phyloP scores from a whole-genome alignment of 306 rosid genomes.

The Pterocarpus santalinus region DNA sequence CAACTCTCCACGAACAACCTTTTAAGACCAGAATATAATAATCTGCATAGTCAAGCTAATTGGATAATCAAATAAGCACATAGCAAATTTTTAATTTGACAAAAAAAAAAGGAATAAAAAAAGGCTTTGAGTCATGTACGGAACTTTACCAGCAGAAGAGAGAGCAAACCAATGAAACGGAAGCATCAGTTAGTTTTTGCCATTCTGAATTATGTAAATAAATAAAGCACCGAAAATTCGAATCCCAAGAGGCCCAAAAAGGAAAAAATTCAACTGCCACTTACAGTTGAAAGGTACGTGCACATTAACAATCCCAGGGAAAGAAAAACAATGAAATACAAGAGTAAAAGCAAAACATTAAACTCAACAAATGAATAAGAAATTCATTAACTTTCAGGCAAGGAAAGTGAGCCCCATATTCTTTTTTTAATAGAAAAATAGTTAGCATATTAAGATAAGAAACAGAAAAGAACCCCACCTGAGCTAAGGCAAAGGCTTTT shows the following conservation, averaged over 20 bases:
- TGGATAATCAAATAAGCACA: constrained; percentile 31
- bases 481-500: neutral
- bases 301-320: constrained; percentile 11
- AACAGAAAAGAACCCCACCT: constrained; percentile 13
- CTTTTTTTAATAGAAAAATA: too few relatives aligned
- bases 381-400: too few relatives aligned
- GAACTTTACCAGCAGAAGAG: constrained; percentile 22
- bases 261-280: neutral
- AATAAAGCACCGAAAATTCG: constrained; percentile 29
- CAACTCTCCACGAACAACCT: constrained; percentile 15
- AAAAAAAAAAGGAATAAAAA: constrained; percentile 18
- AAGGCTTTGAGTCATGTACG: constrained; percentile 13
- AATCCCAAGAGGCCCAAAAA: neutral
- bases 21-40: constrained; percentile 40
- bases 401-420: too few relatives aligned
- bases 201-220: constrained; percentile 7
- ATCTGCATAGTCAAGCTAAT: constrained; percentile 8
- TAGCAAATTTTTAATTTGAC: neutral
- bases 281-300: constrained; percentile 21
- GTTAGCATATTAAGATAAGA: too few relatives aligned
- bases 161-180: constrained; percentile 23
- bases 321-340: constrained; percentile 2
- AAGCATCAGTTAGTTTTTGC: constrained; percentile 18
- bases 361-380: too few relatives aligned
- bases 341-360: too few relatives aligned